Evolutionary conservation across 352 stramenopile genomes (phyloP), one percentile per base, ranked within the genome.

Genomic region (Phytophthora melonis): DNA sequence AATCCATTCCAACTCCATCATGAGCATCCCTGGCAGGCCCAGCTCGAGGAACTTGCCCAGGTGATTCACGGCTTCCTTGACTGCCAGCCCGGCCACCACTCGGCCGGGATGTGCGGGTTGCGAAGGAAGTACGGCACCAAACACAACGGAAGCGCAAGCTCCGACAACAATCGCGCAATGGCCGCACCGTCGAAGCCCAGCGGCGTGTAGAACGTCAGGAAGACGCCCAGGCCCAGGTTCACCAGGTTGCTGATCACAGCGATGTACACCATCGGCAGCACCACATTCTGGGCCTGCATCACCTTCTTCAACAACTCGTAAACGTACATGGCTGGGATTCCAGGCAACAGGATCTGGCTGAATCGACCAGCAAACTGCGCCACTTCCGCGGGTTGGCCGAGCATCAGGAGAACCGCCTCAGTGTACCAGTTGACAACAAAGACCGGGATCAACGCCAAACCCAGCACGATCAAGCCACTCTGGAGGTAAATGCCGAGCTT

Each of bases 291-390:
- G 27, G 92, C 88, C 74, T 97, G 89, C 25, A 92, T 83, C 2
- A 97, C 63, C 68, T 97, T 97, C 63, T 92, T 87, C 56, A 97
- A 63, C 54, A 97, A 69, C 78, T 98, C 91, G 69, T 97, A 98
- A 0, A 88, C 68, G 62, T 88, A 97, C 34, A 96, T 66, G 58
- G 91, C 94, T 30, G 91, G 93, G n/a, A 96, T 78, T 3, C 91
- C 88, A 13, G 84, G 72, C 3, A 97, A 34, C 18, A 91, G 68
- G 34, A 90, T 78, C 14, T 75, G 78, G 30, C 78, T 89, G 73
- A 97, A 97, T n/a, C 84, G 70, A 7, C 88, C 90, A 0, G 93
- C 88, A 64, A 93, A 74, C 16, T 65, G 32, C 11, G 91, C 78
- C 19, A 98, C 89, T 57, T 87, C 69, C 0, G 41, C 30, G 18